Evolutionary conservation across 805 yeast genomes (phyloP).

Genomic region (Yamadazyma paraphyllophila): DNA sequence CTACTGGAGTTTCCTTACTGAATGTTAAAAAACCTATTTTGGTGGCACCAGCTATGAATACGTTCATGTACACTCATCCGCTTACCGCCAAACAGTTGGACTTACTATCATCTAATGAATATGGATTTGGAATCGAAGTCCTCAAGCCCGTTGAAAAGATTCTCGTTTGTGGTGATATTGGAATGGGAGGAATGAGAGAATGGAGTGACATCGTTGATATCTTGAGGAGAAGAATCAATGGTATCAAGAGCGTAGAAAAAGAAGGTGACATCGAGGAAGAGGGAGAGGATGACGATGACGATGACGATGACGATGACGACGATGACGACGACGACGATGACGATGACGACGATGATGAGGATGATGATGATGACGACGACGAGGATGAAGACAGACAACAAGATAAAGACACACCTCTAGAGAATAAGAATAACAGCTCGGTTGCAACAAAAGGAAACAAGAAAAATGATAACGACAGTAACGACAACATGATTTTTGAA

Average conservation of each 20-base stretch:
- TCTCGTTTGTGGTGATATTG: slow-evolving; percentile 47
- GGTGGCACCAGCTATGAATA: slow-evolving; percentile 50
- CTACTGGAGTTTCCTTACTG: slow-evolving; percentile 1
- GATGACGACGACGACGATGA: slow-evolving; percentile 39
- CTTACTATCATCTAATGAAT: slow-evolving; percentile 31
- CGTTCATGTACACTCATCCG: slow-evolving; percentile 48
- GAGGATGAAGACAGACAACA: slow-evolving; percentile 4
- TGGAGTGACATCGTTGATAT: slow-evolving; percentile 47
- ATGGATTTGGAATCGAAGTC: slow-evolving; percentile 43
- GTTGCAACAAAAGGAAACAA: too few species aligned
- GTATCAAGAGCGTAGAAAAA: slow-evolving; percentile 24
- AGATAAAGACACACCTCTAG: slow-evolving; percentile 1
- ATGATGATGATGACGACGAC: slow-evolving; percentile 21
- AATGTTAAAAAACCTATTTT: slow-evolving; percentile 38
- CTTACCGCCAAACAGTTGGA: slow-evolving; percentile 40
- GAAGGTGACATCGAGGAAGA: slow-evolving; percentile 24
- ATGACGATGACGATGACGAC: slow-evolving; percentile 37
- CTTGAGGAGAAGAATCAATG: slow-evolving; percentile 32
- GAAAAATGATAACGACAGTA: slow-evolving; percentile 7
- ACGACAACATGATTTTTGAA: slow-evolving; percentile 24
- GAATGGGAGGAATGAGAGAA: slow-evolving; percentile 52
- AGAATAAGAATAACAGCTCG: slow-evolving; percentile 11
- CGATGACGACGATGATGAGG: slow-evolving; percentile 38
- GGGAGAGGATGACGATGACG: slow-evolving; percentile 35
- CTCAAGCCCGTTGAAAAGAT: slow-evolving; percentile 48